These are phyloP conservation scores for Coemansia interrupta DNA, from an alignment of 192 early-diverging fungal species.

Conservation along the genomic window DNA sequence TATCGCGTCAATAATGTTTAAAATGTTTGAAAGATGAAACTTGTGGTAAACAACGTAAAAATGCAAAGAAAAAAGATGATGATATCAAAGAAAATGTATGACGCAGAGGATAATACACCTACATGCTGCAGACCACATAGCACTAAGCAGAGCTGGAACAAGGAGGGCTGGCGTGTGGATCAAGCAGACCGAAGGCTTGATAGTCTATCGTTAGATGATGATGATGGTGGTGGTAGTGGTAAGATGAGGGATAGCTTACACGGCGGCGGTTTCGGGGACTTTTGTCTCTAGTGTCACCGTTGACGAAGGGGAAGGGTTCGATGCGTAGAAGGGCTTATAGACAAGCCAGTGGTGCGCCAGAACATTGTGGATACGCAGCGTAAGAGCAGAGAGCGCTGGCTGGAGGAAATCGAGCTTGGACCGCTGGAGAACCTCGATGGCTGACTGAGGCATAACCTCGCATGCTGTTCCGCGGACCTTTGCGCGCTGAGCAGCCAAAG, in stretches of 20 bases:
- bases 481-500: constrained; percentile 18
- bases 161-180: too few relatives aligned
- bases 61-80: background rate
- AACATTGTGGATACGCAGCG: constrained; percentile 27
- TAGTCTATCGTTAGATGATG: too few relatives aligned
- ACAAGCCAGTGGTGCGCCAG: constrained; percentile 48
- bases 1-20: background rate
- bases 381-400: constrained; percentile 26
- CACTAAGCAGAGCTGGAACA: too few relatives aligned
- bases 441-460: constrained; percentile 33
- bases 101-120: background rate
- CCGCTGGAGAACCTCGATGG: constrained; percentile 24
- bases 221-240: too few relatives aligned
- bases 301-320: constrained; percentile 2
- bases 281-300: background rate
- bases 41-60: background rate
- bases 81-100: background rate
- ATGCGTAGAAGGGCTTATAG: constrained; percentile 41
- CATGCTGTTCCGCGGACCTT: constrained; percentile 23
- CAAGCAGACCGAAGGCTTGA: too few relatives aligned
- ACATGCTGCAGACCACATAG: too few relatives aligned
- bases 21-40: background rate
- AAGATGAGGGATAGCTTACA: background rate
- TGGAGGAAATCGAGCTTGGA: constrained; percentile 39
- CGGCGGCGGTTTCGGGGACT: background rate